These are phyloP conservation scores for Cryphonectria parasitica DNA, from an alignment of 2,329 filamentous ascomycete species.

Conservation along the genomic window DNA sequence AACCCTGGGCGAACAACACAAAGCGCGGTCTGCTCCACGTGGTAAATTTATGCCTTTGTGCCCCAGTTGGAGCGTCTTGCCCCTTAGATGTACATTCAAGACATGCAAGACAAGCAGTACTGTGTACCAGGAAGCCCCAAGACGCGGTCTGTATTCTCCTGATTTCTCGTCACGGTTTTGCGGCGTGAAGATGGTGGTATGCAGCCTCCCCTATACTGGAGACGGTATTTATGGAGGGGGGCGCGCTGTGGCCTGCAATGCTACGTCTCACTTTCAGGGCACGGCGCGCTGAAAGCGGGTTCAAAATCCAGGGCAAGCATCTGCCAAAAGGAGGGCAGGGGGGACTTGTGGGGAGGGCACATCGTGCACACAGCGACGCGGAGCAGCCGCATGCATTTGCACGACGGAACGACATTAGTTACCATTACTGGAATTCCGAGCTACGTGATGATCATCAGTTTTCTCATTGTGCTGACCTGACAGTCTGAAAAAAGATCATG, in stretches of 20 bases:
- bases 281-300: slow-evolving; percentile 1
- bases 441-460: neutral
- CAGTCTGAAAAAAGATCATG: neutral
- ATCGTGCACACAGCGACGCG: neutral
- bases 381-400: slow-evolving; percentile 1
- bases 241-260: slow-evolving; percentile 8
- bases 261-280: slow-evolving; percentile 7
- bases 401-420: neutral
- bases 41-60: slow-evolving; percentile 1
- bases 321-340: neutral
- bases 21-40: neutral
- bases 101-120: neutral
- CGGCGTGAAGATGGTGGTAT: neutral
- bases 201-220: neutral
- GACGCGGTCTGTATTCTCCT: neutral
- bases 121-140: neutral
- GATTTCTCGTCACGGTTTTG: neutral
- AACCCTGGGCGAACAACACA: neutral
- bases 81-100: neutral
- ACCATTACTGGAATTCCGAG: neutral
- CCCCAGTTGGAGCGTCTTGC: neutral
- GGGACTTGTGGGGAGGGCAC: neutral
- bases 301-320: neutral
- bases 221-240: neutral
- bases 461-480: neutral